Conservation (phyloP, 2,329 filamentous ascomycete species). For the Claviceps digitariae region DNA sequence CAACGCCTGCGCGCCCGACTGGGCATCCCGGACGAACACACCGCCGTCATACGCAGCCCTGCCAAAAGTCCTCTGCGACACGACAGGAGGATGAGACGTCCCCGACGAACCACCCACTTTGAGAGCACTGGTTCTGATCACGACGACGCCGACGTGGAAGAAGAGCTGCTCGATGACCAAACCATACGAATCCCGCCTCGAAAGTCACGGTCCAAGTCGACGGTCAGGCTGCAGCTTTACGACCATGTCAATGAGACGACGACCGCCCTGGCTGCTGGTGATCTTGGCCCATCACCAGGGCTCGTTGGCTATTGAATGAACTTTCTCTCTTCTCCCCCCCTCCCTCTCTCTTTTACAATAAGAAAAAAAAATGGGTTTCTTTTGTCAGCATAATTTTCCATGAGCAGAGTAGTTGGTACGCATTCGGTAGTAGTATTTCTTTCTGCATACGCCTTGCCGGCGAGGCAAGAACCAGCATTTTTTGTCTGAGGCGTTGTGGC, state of each 20-base stretch:
- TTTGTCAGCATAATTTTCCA: not conserved
- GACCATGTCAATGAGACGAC: constrained; percentile 16
- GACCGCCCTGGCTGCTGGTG: not conserved
- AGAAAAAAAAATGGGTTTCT: not conserved
- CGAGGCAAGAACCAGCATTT: not conserved
- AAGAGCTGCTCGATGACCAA: constrained; percentile 13
- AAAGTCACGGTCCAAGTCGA: constrained; percentile 3
- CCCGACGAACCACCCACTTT: not conserved
- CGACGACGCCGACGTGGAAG: constrained; percentile 13
- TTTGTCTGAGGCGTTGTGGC: not conserved
- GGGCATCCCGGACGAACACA: constrained; percentile 11
- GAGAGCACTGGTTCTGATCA: not conserved
- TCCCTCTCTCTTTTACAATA: not conserved
- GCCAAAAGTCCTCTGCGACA: constrained; percentile 2
- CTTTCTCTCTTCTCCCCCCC: not conserved
- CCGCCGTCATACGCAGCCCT: constrained; percentile 1
- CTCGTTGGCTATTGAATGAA: not conserved
- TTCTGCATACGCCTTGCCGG: not conserved
- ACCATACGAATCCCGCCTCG: constrained; percentile 10
- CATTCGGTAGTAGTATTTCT: not conserved
- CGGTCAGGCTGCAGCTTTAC: constrained; percentile 12
- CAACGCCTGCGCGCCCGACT: constrained; percentile 45
- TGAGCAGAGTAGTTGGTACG: no score
- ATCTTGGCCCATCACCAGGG: not conserved
- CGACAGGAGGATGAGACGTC: constrained; percentile 1